A percentile compares a stretch with the other conserved stretches of the same genome.
phyloP scores from a whole-genome alignment of 306 rosid species.

The Clitoria ternatea region DNA sequence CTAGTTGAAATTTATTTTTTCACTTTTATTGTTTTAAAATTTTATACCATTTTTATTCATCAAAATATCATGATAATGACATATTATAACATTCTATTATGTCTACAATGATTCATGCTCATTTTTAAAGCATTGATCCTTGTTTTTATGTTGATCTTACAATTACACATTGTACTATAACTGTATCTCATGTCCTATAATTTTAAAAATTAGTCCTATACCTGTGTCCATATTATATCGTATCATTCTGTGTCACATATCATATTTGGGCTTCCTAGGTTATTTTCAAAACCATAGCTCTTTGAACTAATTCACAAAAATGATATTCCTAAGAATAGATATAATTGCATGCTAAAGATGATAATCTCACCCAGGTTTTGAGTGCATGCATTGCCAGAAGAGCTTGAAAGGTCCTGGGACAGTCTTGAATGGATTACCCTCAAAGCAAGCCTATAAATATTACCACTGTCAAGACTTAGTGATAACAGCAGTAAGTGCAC shows the following conservation, averaged over 20 bases:
- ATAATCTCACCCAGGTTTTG: slow-evolving; percentile 76
- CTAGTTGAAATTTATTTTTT: background rate
- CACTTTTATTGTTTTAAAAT: too few species aligned
- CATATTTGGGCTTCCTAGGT: background rate
- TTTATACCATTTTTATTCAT: background rate
- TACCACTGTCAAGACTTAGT: background rate
- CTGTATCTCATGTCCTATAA: background rate
- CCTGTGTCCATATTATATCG: background rate
- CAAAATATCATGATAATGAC: background rate
- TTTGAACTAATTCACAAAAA: background rate
- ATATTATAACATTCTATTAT: background rate
- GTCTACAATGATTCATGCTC: background rate
- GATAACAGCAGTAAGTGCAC: background rate
- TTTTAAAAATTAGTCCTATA: background rate
- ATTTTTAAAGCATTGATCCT: background rate
- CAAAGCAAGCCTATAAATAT: slow-evolving; percentile 76
- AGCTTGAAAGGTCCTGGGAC: slow-evolving; percentile 98
- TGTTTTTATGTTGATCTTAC: background rate
- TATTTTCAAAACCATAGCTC: background rate
- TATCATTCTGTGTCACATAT: background rate
- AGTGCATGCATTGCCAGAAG: slow-evolving; percentile 95
- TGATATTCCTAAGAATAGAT: slow-evolving; percentile 2
- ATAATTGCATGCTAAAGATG: background rate
- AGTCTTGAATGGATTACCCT: slow-evolving; percentile 95
- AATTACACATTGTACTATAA: background rate